A percentile compares a stretch with the other conserved stretches of the same genome.
phyloP scores from a whole-genome alignment of 805 yeast genomes.

The Monosporozyma yasuniensis region DNA sequence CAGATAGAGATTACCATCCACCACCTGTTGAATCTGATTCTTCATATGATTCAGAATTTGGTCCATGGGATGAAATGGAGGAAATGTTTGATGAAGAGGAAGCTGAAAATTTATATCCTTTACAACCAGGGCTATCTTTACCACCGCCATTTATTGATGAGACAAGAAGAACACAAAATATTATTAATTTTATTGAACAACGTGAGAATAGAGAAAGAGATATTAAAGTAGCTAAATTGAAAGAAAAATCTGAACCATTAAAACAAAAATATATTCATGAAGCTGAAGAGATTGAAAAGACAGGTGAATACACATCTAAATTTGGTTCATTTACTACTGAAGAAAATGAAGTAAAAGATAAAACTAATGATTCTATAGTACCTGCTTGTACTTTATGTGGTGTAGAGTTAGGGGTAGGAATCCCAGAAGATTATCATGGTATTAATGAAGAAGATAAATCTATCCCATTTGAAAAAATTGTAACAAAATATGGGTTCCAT shows the following conservation, averaged over 20 bases:
- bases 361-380: conserved; percentile 30
- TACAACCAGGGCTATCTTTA: not conserved
- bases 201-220: conserved; percentile 28
- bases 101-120: not conserved
- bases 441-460: conserved; percentile 15
- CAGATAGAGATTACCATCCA: conserved; percentile 3
- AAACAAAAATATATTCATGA: conserved; percentile 16
- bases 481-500: conserved; percentile 30
- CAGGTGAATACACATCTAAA: conserved; percentile 26
- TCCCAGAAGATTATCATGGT: conserved; percentile 43
- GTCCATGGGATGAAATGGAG: not conserved
- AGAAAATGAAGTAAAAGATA: conserved; percentile 9
- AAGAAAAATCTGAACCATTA: conserved; percentile 21
- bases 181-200: conserved; percentile 28
- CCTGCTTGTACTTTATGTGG: conserved; percentile 65
- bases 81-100: not conserved
- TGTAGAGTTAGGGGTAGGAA: conserved; percentile 61
- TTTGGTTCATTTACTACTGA: conserved; percentile 13
- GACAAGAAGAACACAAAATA: conserved; percentile 20
- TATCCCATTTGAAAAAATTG: conserved; percentile 26
- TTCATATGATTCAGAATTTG: not conserved
- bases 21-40: not conserved
- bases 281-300: conserved; percentile 16
- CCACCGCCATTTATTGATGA: not conserved
- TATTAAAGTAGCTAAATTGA: conserved; percentile 16